Evolutionary conservation across 208 protist genomes (phyloP), one percentile per base, ranked within the genome.

Genomic region (Leishmania amazonensis): DNA sequence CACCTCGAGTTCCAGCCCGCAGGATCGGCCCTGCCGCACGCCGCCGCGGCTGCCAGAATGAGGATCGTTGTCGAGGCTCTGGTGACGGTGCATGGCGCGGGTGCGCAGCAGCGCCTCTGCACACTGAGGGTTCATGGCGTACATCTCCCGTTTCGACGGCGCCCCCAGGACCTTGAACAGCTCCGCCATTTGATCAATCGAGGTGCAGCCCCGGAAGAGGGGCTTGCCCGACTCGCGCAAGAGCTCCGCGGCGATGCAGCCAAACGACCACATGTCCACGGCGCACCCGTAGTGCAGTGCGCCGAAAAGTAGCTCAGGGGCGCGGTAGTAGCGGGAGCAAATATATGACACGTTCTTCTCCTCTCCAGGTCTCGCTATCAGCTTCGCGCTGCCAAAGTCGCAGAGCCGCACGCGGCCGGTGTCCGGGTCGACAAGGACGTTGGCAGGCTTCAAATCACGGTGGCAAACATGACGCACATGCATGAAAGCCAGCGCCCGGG

Each of bases 81-180:
- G 38, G 68, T 57, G 62, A 19, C 79, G 78, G 62, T 87, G 83
- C 49, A 86, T 83, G n/a, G 80, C 81, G 47, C 73, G 83, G 3
- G 80, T 88, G 40, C 74, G 76, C 76, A 87, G 76, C 78, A 96
- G 81, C 9, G 93, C 90, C 78, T 96, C 94, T 1, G 99, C 93
- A 57, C 95, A 88, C 75, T 99, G 93, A 57, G 96, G 95, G 87
- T 99, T 99, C 90, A 99, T 99, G n/a, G 97, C 94, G 38, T 98
- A 84, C 93, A 99, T 99, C 53, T 95, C 93, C 62, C 93, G 94
- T 57, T 95, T 83, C 38, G 98, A 97, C 68, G 91, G 93, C 15
- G 98, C 98, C 49, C 98, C 98, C 75, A 99, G 90, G 62, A 97
- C 90, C 78, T 98, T 97, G 85, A 99, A 99, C 62, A 99, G 99